These are phyloP conservation scores for Lactarius trivialis DNA, from an alignment of 768 basidiomycete genomes.

Conservation along the genomic window DNA sequence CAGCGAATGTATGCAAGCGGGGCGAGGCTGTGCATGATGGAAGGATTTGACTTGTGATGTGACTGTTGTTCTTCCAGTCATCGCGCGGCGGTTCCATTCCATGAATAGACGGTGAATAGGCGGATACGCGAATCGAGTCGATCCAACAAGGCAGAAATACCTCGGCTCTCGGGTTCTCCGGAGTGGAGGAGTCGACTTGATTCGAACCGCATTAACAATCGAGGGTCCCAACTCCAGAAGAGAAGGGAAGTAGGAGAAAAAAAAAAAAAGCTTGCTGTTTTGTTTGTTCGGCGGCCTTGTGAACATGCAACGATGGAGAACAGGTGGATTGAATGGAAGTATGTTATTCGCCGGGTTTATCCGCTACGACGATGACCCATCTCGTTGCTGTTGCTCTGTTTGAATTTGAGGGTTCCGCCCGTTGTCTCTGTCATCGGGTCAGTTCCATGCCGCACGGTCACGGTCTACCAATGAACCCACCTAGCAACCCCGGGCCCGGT, in stretches of 20 bases:
- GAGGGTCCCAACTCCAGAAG: neutral
- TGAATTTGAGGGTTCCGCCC: slow-evolving; percentile 3
- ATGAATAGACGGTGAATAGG: neutral
- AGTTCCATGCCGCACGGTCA: too few relatives aligned
- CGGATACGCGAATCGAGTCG: neutral
- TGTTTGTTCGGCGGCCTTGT: neutral
- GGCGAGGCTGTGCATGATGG: slow-evolving; percentile 10
- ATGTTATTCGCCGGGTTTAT: neutral
- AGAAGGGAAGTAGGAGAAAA: neutral
- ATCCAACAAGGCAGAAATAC: neutral
- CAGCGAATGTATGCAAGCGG: too few relatives aligned
- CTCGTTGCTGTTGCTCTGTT: too few relatives aligned
- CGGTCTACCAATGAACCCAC: too few relatives aligned
- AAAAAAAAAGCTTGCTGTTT: neutral
- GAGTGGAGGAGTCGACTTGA: neutral
- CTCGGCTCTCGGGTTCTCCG: neutral
- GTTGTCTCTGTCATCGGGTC: neutral
- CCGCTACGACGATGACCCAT: neutral
- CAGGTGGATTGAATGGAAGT: neutral
- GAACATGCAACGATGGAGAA: neutral
- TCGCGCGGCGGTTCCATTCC: slow-evolving; percentile 7
- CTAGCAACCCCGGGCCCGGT: slow-evolving; percentile 19
- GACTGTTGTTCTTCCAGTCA: neutral
- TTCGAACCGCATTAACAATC: neutral
- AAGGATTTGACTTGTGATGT: slow-evolving; percentile 13